Evolutionary conservation across 2,329 filamentous ascomycete genomes (phyloP).

Genomic region (Phialophora macrospora): DNA sequence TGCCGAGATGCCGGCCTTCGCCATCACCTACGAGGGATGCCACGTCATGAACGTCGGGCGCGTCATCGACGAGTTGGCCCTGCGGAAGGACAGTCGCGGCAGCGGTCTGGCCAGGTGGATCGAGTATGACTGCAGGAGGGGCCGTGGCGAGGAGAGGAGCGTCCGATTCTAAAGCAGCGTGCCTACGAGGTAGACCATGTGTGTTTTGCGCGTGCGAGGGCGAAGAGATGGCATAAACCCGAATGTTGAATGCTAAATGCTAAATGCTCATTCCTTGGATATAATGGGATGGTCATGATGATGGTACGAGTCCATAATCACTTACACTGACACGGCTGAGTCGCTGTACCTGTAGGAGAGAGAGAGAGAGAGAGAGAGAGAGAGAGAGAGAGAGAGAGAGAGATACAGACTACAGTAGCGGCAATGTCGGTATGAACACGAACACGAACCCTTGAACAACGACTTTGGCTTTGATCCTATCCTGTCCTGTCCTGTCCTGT

Average conservation of each 20-base stretch:
- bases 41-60: constrained; percentile 92
- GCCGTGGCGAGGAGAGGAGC: constrained; percentile 66
- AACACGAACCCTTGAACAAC: too few relatives aligned
- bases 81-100: constrained; percentile 54
- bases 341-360: too few relatives aligned
- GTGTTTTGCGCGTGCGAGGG: not conserved
- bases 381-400: too few relatives aligned
- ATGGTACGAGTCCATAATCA: too few relatives aligned
- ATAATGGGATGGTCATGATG: too few relatives aligned
- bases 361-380: too few relatives aligned
- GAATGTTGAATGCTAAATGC: not conserved
- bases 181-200: not conserved
- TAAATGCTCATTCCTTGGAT: not conserved
- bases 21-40: constrained; percentile 90
- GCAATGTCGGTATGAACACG: too few relatives aligned
- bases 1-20: constrained; percentile 78
- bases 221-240: not conserved
- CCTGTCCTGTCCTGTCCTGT: too few relatives aligned
- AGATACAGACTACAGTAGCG: too few relatives aligned
- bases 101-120: constrained; percentile 74
- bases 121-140: constrained; percentile 76
- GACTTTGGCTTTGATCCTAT: too few relatives aligned
- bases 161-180: constrained; percentile 58
- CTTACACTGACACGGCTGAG: too few relatives aligned
- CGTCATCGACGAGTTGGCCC: constrained; percentile 56